Evolutionary conservation across 352 stramenopile species (phyloP), one percentile per base, ranked within the genome.

Genomic region (Pythium phragmiticola): DNA sequence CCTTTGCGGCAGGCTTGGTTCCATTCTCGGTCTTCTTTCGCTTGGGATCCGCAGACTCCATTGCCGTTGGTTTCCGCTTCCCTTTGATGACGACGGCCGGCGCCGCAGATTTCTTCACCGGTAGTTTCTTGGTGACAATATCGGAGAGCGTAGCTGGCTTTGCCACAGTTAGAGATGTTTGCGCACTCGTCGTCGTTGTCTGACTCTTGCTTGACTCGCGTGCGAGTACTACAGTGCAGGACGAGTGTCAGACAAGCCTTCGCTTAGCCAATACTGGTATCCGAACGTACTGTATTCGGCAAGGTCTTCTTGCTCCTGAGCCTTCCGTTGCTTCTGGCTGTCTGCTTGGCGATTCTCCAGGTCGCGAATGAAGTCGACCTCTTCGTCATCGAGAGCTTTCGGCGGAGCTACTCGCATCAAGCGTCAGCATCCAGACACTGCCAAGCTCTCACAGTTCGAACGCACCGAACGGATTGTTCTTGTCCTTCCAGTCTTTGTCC

Each of bases 401-500:
- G 87, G 87, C 7, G 87, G 84, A 19, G 87, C 87, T 95, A 43
- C 12, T 46, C 39, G 39, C 39, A 21, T 5, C 26, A 30, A 30
- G 26, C 26, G 26, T 30, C 26, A 30, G 26, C 26, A 30, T 30
- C 2, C 26, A 30, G 26, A 30, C 26, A 30, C 4, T 5, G 26
- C 26, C 26, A 30, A 5, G 2, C 26, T 30, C 26, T 30, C 26
- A 30, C 26, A 30, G 26, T 39, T 39, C 34, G 34, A 5, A 41
- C 60, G 4, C 50, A 94, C 87, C 87, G 60, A 94, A 95, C 19
- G 87, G 84, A 48, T 95, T 95, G 66, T 95, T 86, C 70, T 95
- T 94, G 63, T 93, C 81, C 63, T 92, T 92, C 87, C 87, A 95
- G n/a, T 94, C 87, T 34, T 77, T 83, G 47, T 95, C 84, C 23